Evolutionary conservation across 805 yeast genomes (phyloP).

Genomic region (Metschnikowia lochheadii): DNA sequence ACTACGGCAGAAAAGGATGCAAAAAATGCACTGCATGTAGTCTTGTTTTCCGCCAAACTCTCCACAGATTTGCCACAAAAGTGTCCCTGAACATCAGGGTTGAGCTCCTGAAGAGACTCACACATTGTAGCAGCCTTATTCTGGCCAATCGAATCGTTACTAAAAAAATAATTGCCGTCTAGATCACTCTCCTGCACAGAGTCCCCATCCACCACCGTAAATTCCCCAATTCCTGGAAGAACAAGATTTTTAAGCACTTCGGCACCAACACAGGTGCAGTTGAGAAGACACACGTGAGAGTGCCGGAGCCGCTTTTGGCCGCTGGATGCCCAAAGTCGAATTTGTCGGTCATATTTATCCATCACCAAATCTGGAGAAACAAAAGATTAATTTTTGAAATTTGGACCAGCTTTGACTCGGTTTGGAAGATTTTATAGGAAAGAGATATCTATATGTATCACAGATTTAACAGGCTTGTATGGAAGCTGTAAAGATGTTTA

Average conservation of each 20-base stretch:
- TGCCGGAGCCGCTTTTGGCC: conserved; percentile 65
- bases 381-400: not conserved
- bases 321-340: conserved; percentile 76
- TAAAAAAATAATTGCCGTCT: conserved; percentile 60
- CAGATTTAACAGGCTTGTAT: no score
- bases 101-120: conserved; percentile 49
- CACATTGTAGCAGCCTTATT: conserved; percentile 38
- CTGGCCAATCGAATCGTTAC: conserved; percentile 40
- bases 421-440: no score
- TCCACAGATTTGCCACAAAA: conserved; percentile 15
- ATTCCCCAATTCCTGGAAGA: conserved; percentile 65
- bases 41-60: conserved; percentile 4
- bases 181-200: conserved; percentile 43
- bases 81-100: conserved; percentile 50
- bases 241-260: conserved; percentile 77
- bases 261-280: conserved; percentile 52
- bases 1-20: conserved; percentile 47
- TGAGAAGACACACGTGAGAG: conserved; percentile 59
- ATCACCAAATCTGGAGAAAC: not conserved
- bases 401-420: no score
- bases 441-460: no score
- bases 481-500: no score
- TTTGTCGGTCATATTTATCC: conserved; percentile 74
- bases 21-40: conserved; percentile 35
- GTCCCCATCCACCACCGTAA: conserved; percentile 53